Conservation (phyloP, 805 yeast genomes). For the Candida silvatica region DNA sequence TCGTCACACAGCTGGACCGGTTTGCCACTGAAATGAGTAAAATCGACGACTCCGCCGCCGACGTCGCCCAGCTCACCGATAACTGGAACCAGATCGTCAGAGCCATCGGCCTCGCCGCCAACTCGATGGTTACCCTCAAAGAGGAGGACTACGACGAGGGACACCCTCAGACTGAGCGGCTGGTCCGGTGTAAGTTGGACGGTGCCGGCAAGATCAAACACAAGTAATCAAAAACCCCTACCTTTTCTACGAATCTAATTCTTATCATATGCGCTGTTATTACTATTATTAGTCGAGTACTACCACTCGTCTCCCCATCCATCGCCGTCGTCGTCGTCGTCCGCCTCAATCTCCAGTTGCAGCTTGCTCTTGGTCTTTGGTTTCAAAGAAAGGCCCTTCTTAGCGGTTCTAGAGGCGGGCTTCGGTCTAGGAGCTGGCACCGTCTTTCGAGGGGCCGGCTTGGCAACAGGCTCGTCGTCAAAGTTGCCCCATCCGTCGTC, state of each 20-base stretch:
- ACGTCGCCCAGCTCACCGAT: slow-evolving; percentile 48
- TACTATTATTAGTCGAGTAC: too few relatives aligned
- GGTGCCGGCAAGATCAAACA: slow-evolving; percentile 23
- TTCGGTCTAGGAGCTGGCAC: neutral
- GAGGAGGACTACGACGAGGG: slow-evolving; percentile 33
- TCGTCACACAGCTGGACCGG: slow-evolving; percentile 35
- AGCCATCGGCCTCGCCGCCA: slow-evolving; percentile 52
- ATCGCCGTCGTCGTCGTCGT: slow-evolving; percentile 1
- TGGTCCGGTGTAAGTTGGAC: slow-evolving; percentile 49
- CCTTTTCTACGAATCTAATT: too few relatives aligned
- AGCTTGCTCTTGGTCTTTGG: slow-evolving; percentile 2
- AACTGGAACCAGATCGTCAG: slow-evolving; percentile 60
- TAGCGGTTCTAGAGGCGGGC: neutral
- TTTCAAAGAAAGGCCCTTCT: neutral
- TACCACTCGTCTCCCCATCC: slow-evolving; percentile 4
- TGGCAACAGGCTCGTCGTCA: slow-evolving; percentile 3
- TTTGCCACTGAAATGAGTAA: slow-evolving; percentile 40
- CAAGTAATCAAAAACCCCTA: neutral
- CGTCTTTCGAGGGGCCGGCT: neutral
- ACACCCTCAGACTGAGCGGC: slow-evolving; percentile 54
- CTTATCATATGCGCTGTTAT: too few relatives aligned
- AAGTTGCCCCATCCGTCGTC: slow-evolving; percentile 22
- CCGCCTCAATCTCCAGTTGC: slow-evolving; percentile 1
- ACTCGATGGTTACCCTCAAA: slow-evolving; percentile 37
- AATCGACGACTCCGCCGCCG: slow-evolving; percentile 48